Base-by-base conservation (phyloP, 2,329 filamentous ascomycete species). In the Cercospora sp. region DNA sequence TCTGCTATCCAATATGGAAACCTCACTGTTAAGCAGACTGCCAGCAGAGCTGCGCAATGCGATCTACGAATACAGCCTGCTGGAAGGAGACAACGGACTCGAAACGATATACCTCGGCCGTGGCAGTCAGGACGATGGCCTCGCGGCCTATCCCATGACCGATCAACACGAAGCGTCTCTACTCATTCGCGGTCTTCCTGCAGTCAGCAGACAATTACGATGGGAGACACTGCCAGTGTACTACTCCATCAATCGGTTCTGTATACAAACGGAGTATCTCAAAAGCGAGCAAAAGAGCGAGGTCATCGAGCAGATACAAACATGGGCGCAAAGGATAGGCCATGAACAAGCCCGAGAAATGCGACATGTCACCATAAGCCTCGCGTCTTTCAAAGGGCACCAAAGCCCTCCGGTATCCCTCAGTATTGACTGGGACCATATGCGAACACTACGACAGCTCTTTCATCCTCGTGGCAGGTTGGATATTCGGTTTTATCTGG, bases 201-300 rank as follows among this genome's bases (percentile, higher is more conserved):
- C 67, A 20, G 66, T 64, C 10, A 71, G 67, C 39, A 68, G 58
- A 59, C 63, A 66, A 31, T 66, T 73, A 5, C 70, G 72, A 12
- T 65, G 60, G 12, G 72, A 73, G 55, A 63, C 61, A 1, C 51
- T 73, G 18, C 63, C 67, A 33, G 57, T 73, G 1, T 73, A 71
- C 51, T 73, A 69, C 26, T 68, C 69, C 6, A 30, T 67, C 16
- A 73, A 73, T 28, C 60, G 58, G 20, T 73, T 73, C 64, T 65
- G 61, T 13, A 67, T 71, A 51, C 67, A 72, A 62, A 72, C 69
- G 7, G 70, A 72, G 28, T 72, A 72, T 5, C 53, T 72, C 18
- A 72, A 72, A 51, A 71, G 70, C 55, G 64, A 66, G 36, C 53
- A 71, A 13, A 69, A 72, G 51, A 57, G 64, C 26, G 18, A 63